A percentile compares a stretch with the other conserved stretches of the same genome.
These are phyloP conservation scores for Wickerhamomyces sp. DNA, from an alignment of 1,139 yeast genomes.

Conservation along the genomic window DNA sequence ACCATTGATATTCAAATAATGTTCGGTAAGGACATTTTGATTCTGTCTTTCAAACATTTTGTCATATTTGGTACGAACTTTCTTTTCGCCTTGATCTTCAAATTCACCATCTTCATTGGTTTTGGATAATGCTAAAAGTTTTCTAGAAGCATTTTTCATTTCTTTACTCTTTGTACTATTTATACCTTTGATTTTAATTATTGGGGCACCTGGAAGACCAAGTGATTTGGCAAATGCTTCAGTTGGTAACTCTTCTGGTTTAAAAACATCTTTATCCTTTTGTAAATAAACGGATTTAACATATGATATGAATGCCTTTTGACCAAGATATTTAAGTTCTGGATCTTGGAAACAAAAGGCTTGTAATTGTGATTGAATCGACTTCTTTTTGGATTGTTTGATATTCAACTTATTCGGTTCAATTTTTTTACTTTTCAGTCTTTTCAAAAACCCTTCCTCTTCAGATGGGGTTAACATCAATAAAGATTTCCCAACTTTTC, in stretches of 20 bases:
- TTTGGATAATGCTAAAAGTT: constrained; percentile 50
- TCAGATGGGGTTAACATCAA: constrained; percentile 82
- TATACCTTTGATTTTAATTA: constrained; percentile 62
- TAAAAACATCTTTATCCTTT: constrained; percentile 81
- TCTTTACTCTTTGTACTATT: constrained; percentile 49
- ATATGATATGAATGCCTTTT: constrained; percentile 91
- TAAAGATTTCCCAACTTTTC: constrained; percentile 81
- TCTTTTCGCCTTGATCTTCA: constrained; percentile 35
- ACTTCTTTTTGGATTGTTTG: constrained; percentile 69
- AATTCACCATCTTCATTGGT: constrained; percentile 66
- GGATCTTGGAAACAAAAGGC: constrained; percentile 90
- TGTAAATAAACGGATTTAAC: constrained; percentile 81
- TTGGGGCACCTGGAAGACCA: constrained; percentile 96
- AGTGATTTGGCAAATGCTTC: constrained; percentile 83
- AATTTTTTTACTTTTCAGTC: constrained; percentile 58
- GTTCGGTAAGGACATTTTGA: constrained; percentile 88
- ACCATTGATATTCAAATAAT: constrained; percentile 61
- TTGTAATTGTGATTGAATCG: constrained; percentile 80
- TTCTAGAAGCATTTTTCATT: constrained; percentile 77
- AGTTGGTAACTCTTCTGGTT: constrained; percentile 67
- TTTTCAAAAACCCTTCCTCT: constrained; percentile 68
- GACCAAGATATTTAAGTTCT: constrained; percentile 86
- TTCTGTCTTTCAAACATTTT: constrained; percentile 94
- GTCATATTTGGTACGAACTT: constrained; percentile 83
- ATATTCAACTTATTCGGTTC: constrained; percentile 71